Percentiles rank a stretch among this genome's conserved stretches.
phyloP scores from a whole-genome alignment of 805 yeast genomes.

The Ogataea glucozyma region DNA sequence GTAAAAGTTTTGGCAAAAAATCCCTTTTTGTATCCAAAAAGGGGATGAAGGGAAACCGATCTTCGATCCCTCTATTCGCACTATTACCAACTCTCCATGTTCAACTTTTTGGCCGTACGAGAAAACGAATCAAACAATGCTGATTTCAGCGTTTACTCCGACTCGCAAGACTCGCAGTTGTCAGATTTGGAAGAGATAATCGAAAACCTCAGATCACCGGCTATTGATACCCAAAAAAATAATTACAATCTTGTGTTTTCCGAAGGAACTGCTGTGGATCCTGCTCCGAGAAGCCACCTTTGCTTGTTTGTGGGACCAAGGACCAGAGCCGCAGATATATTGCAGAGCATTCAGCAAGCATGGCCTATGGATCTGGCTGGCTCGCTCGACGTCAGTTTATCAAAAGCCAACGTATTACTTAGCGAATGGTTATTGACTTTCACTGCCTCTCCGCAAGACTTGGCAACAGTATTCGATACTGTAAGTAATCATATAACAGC shows the following conservation, averaged over 20 bases:
- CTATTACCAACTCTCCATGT: no score
- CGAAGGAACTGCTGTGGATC: background rate
- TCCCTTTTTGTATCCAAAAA: constrained; percentile 1
- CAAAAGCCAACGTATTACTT: constrained; percentile 8
- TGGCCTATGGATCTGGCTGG: constrained; percentile 1
- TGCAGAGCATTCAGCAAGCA: background rate
- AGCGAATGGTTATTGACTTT: constrained; percentile 12
- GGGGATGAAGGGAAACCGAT: no score
- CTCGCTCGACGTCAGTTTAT: background rate
- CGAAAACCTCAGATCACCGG: background rate
- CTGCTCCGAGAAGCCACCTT: background rate
- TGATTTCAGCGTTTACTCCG: background rate
- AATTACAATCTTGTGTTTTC: background rate
- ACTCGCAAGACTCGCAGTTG: background rate
- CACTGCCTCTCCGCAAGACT: background rate
- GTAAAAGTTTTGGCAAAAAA: background rate
- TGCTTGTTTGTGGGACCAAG: constrained; percentile 1
- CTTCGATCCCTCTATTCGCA: no score
- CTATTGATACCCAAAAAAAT: background rate
- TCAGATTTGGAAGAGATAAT: background rate
- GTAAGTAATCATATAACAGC: constrained; percentile 2
- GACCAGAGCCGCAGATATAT: background rate
- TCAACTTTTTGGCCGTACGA: no score
- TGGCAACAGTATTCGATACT: background rate
- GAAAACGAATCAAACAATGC: background rate